A percentile compares a stretch with the other conserved stretches of the same genome.
phyloP scores from a whole-genome alignment of 495 filamentous ascomycete species.

The Niebla homalea region DNA sequence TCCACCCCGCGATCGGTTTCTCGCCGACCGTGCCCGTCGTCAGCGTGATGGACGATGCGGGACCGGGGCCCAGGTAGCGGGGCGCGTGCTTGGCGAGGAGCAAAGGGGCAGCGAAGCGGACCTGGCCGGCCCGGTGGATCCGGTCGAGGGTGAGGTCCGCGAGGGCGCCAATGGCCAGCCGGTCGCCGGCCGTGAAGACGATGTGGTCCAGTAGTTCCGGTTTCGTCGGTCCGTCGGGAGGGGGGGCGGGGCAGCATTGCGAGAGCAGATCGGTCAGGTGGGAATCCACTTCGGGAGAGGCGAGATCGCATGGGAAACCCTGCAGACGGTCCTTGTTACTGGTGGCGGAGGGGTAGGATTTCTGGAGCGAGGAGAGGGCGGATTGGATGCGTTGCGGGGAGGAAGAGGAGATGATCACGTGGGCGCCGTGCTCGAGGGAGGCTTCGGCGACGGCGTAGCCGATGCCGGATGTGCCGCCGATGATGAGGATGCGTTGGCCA shows the following conservation, averaged over 20 bases:
- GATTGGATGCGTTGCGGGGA: slow-evolving; percentile 24
- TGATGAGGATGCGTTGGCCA: slow-evolving; percentile 31
- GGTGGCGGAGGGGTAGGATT: slow-evolving; percentile 23
- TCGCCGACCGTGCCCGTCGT: slow-evolving; percentile 36
- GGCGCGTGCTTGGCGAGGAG: slow-evolving; percentile 39
- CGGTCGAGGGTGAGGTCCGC: slow-evolving; percentile 25
- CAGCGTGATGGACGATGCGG: slow-evolving; percentile 36
- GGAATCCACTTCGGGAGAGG: slow-evolving; percentile 26
- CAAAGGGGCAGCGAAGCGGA: slow-evolving; percentile 38
- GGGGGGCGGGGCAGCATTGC: slow-evolving; percentile 1
- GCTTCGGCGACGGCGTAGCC: slow-evolving; percentile 42
- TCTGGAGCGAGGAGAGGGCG: slow-evolving; percentile 27
- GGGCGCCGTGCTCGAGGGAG: slow-evolving; percentile 34
- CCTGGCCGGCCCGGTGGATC: slow-evolving; percentile 25
- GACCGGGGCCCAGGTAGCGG: slow-evolving; percentile 27
- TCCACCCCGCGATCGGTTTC: slow-evolving; percentile 35
- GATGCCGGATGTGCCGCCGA: slow-evolving; percentile 45
- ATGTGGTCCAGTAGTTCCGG: slow-evolving; percentile 55
- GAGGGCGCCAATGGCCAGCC: slow-evolving; percentile 23
- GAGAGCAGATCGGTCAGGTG: slow-evolving; percentile 25
- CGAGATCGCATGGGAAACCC: slow-evolving; percentile 39
- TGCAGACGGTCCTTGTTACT: slow-evolving; percentile 15
- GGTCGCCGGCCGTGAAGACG: slow-evolving; percentile 46
- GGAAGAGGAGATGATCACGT: slow-evolving; percentile 42
- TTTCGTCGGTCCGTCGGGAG: background rate